Evolutionary conservation across 192 early-diverging fungal genomes (phyloP), one percentile per base, ranked within the genome.

Genomic region (Chytriomyces sp.): DNA sequence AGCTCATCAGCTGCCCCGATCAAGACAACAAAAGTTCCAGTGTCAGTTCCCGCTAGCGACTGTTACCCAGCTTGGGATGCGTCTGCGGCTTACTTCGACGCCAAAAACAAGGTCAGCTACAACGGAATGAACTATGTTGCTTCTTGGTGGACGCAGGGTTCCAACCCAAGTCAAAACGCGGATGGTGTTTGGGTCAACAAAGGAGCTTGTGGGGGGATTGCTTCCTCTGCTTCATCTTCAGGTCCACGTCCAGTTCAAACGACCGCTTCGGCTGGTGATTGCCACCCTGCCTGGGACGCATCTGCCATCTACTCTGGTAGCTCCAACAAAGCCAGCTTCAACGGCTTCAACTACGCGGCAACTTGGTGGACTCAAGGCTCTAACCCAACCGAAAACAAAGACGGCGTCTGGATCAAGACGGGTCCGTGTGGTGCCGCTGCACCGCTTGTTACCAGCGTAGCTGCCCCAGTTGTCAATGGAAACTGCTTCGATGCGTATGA

Each of bases 51-150:
- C n/a, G n/a, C n/a, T n/a, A n/a, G n/a, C 2, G 44, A 49, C 63
- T 69, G 66, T 39, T 36, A 12, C 25, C 28, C 52, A 6, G 52
- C 52, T 22, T 69, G 66, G 66, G 53, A 34, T 22, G 44, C 66
- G 0, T 10, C 55, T 3, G 1, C 7, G 7, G 37, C 14, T 30
- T 69, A 69, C 66, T n/a, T n/a, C n/a, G 30, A 28, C 10, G 54
- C 52, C 52, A 12, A 26, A 14, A 28, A 30, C 59, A 7, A 37
- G 19, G 36, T 61, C 59, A 36, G 31, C 65, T 52, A 22, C 40
- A 53, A 68, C 32, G 65, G 65, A 14, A 30, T 54, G 52, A 68
- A 68, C 65, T 68, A 68, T 34, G 44, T 19, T 19, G 22, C 12
- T 22, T 44, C 31, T 30, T 61, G 59, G 59, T 61, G 59, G 59